phyloP scores from a whole-genome alignment of 345 rosid genomes.

The Aquilaria malaccensis region DNA sequence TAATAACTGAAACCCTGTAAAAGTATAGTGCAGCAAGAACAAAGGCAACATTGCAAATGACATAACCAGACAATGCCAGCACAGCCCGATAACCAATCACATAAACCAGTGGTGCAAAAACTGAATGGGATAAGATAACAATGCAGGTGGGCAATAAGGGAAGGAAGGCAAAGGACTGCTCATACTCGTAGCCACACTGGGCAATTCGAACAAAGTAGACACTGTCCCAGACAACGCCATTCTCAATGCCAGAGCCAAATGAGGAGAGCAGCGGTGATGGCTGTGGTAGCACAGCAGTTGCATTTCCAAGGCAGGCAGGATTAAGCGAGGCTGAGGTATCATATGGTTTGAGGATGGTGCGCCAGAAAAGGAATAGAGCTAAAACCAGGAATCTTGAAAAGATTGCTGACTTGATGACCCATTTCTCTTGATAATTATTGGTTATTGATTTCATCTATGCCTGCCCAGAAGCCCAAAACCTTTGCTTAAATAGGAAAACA shows the following conservation, averaged over 20 bases:
- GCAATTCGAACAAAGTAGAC: conserved; percentile 77
- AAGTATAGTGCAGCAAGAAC: conserved; percentile 43
- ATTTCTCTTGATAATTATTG: conserved; percentile 16
- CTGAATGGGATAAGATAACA: conserved; percentile 52
- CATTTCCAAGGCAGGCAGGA: conserved; percentile 41
- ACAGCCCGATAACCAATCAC: conserved; percentile 74
- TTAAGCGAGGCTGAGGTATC: conserved; percentile 79
- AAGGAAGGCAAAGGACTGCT: conserved; percentile 83
- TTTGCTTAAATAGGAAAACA: no score
- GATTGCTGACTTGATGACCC: conserved; percentile 48
- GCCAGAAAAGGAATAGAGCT: conserved; percentile 49
- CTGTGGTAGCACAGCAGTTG: conserved; percentile 10
- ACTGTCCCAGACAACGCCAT: conserved; percentile 78
- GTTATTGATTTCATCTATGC: conserved; percentile 11
- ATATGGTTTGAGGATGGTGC: conserved; percentile 57
- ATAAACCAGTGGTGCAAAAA: conserved; percentile 64
- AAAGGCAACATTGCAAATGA: conserved; percentile 63
- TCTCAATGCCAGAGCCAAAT: conserved; percentile 39
- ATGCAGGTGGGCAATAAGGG: conserved; percentile 75
- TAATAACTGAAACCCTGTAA: conserved; percentile 64
- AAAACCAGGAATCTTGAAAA: conserved; percentile 53
- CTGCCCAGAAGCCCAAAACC: no score
- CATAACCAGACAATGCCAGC: conserved; percentile 68
- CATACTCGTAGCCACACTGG: conserved; percentile 88
- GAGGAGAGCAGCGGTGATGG: conserved; percentile 20